Conservation (phyloP, 352 stramenopile species). For the Hyaloperonospora arabidopsidis region DNA sequence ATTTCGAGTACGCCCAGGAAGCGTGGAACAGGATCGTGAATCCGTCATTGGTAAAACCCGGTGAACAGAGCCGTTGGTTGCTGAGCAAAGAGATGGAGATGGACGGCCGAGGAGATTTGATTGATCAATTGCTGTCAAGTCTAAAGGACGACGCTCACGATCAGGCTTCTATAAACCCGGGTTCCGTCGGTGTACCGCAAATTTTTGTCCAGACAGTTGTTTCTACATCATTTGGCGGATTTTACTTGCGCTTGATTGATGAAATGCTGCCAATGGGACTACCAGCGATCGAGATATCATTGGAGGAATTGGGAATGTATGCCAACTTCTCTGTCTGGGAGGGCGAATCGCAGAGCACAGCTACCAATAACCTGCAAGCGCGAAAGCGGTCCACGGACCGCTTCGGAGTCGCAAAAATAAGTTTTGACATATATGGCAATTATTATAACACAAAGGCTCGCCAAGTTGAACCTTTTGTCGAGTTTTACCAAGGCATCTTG, state of each 20-base stretch:
- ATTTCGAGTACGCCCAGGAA: constrained; percentile 84
- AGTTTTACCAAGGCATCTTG: constrained; percentile 76
- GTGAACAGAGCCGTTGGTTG: constrained; percentile 63
- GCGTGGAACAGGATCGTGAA: constrained; percentile 79
- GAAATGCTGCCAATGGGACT: constrained; percentile 65
- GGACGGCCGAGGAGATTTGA: constrained; percentile 57
- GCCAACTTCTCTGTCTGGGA: constrained; percentile 71
- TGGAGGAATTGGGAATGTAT: constrained; percentile 74
- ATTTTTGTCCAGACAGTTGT: constrained; percentile 77
- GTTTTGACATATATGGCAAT: constrained; percentile 80
- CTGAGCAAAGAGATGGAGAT: constrained; percentile 79
- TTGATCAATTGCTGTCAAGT: constrained; percentile 70
- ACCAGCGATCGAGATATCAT: constrained; percentile 68
- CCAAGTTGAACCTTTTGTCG: constrained; percentile 78
- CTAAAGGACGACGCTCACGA: constrained; percentile 38
- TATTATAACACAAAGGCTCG: constrained; percentile 80
- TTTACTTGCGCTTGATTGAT: constrained; percentile 82
- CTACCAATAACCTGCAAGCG: constrained; percentile 29
- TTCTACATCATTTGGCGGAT: constrained; percentile 77
- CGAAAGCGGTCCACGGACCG: constrained; percentile 49
- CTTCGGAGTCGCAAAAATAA: constrained; percentile 65
- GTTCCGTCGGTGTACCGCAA: constrained; percentile 23
- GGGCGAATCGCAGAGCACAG: constrained; percentile 20
- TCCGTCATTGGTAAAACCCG: constrained; percentile 55
- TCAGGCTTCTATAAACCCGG: constrained; percentile 16